Base-by-base conservation (phyloP, 305 asterid genomes). In the Fraxinus floribunda region DNA sequence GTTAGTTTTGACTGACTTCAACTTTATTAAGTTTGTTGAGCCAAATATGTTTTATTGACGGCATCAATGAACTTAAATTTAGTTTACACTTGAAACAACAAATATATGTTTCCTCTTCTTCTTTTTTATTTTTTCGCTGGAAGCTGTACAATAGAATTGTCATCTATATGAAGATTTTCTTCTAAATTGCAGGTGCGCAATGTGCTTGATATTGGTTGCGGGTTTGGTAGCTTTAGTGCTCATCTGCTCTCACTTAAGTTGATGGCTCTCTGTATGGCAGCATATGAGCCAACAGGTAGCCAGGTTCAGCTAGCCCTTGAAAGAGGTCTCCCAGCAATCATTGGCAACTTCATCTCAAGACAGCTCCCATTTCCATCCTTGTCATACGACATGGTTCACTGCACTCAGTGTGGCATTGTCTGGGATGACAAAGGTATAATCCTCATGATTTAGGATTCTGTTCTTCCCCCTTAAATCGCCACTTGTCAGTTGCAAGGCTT, bases 271-370 rank as follows among this genome's bases (percentile, higher is more conserved):
- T 96, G 99, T 90, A 82, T 92, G 85, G 98, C 99, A 81, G 91
- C 97, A 75, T 96, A 93, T 84, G 98, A 96, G 87, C 87, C 90
- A 78, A 93, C 97, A 18, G 98, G 98, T 85, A 96, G 98, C 93
- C 99, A 96, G 91, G 98, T 94, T 80, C 99, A 96, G 88, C 86
- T 96, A 73, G 94, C 94, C 84, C 98, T 96, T 16, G 99, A 95
- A 91, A 94, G 99, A 88, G 99, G 99, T 84, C 98, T 94, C 86
- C 99, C 98, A 0, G 98, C 99, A 68, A 79, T 96, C 46, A 92
- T 94, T 79, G 99, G 98, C 87, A 89, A 88, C 85, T 96, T 96
- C 82, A 86, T 89, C 84, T 88, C 98, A 64, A 93, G 84, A 85
- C 98, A 96, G 86, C 92, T 96, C 66, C 98, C 99, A 78, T 88